Percentiles rank a stretch among this genome's conserved stretches.
Conservation (phyloP, 2,329 filamentous ascomycete genomes). For the Chrysoporthe deuterocubensis region DNA sequence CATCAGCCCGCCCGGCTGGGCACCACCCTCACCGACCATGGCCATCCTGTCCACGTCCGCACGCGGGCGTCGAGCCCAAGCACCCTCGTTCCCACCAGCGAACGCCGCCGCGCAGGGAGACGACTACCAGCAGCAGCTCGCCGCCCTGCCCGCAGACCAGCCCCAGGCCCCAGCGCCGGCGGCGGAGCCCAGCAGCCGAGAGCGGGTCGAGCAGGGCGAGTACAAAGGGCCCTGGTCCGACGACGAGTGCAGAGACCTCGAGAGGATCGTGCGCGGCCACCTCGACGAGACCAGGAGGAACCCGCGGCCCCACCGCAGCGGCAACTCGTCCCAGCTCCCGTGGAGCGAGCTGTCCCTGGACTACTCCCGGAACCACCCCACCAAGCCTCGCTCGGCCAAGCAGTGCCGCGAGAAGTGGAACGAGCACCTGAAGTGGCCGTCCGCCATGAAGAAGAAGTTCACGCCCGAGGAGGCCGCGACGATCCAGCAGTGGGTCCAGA, state of each 20-base stretch:
- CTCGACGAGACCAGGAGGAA: no score
- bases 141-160: no score
- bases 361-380: constrained; percentile 2
- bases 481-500: constrained; percentile 77
- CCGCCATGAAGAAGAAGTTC: constrained; percentile 46
- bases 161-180: background rate
- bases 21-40: background rate
- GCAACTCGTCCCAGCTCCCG: background rate
- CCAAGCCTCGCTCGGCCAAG: constrained; percentile 60
- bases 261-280: background rate
- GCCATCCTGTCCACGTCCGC: background rate
- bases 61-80: no score
- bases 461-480: constrained; percentile 68
- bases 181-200: background rate
- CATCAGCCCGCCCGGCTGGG: background rate
- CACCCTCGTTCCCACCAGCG: no score
- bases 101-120: no score
- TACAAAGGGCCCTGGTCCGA: constrained; percentile 12
- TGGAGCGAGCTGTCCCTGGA: constrained; percentile 10
- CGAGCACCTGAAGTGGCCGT: constrained; percentile 75
- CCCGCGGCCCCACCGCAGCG: constrained; percentile 1
- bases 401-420: constrained; percentile 94
- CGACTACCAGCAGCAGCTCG: no score
- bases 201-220: background rate
- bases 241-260: background rate